Evolutionary conservation across 2,329 filamentous ascomycete genomes (phyloP).

Genomic region (Paecilomyces dactylethromorphus): DNA sequence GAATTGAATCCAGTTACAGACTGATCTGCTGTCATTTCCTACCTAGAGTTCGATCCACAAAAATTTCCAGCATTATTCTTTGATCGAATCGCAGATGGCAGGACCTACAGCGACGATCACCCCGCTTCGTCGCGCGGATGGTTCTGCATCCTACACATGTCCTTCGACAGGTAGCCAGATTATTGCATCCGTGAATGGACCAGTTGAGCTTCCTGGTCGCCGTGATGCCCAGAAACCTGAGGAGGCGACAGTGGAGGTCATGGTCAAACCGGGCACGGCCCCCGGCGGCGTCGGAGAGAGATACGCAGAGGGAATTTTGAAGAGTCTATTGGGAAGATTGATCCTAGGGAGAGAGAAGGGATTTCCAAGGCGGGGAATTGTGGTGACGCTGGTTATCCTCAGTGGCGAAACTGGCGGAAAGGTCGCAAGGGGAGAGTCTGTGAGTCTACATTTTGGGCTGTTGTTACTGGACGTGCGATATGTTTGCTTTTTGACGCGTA

Average conservation of each 20-base stretch:
- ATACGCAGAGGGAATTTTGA: slow-evolving; percentile 62
- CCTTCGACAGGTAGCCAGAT: slow-evolving; percentile 62
- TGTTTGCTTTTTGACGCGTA: neutral
- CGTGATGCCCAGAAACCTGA: slow-evolving; percentile 80
- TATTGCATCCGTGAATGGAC: slow-evolving; percentile 82
- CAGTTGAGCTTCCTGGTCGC: slow-evolving; percentile 73
- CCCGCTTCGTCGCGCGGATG: slow-evolving; percentile 30
- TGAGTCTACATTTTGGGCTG: slow-evolving; percentile 16
- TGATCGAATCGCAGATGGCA: slow-evolving; percentile 21
- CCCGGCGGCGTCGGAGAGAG: slow-evolving; percentile 78
- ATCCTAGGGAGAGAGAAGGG: slow-evolving; percentile 37
- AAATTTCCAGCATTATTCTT: neutral
- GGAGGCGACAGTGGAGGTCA: slow-evolving; percentile 83
- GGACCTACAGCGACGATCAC: slow-evolving; percentile 27
- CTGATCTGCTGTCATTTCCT: neutral
- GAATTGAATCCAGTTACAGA: no score
- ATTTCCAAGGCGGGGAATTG: slow-evolving; percentile 35
- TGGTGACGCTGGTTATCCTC: slow-evolving; percentile 36
- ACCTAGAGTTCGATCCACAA: neutral
- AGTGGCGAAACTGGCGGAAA: slow-evolving; percentile 25
- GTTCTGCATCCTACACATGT: slow-evolving; percentile 36
- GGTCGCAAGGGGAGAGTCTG: slow-evolving; percentile 30
- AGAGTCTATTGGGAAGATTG: slow-evolving; percentile 28
- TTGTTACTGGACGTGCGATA: neutral
- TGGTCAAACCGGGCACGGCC: slow-evolving; percentile 77